phyloP scores from a whole-genome alignment of 306 rosid species.

The Lablab purpureus region DNA sequence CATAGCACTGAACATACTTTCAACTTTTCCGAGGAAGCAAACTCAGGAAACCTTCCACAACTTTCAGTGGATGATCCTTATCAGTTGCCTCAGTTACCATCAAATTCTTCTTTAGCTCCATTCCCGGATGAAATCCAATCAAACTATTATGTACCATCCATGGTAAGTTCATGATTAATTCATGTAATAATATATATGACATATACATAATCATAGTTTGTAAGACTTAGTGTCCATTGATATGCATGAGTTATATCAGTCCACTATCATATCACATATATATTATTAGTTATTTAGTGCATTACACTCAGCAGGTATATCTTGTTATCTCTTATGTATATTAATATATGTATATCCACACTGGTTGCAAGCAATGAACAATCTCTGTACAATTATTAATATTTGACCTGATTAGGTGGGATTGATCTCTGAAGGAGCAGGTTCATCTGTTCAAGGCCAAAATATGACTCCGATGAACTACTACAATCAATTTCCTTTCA shows the following conservation, averaged over 20 bases:
- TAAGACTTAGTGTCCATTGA: neutral
- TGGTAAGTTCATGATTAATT: conserved; percentile 15
- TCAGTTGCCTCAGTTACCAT: neutral
- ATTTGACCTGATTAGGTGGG: conserved; percentile 27
- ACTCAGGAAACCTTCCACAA: neutral
- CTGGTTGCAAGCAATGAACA: too few species aligned
- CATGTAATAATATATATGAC: neutral
- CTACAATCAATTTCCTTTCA: neutral
- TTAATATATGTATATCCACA: too few species aligned
- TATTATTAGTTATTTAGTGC: too few species aligned
- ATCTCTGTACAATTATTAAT: neutral
- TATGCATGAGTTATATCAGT: neutral
- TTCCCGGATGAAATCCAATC: neutral
- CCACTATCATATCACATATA: neutral
- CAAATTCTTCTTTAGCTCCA: neutral
- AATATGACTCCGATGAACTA: neutral
- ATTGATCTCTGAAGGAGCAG: neutral
- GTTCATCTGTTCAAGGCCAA: neutral
- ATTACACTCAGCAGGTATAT: too few species aligned
- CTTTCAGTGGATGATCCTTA: neutral
- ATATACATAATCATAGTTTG: neutral
- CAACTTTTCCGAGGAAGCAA: neutral
- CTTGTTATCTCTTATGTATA: too few species aligned
- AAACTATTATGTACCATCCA: neutral
- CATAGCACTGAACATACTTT: neutral